A percentile compares a stretch with the other conserved stretches of the same genome.
Conservation (phyloP, 306 rosid genomes). For the Fragaria nilgerrensis region DNA sequence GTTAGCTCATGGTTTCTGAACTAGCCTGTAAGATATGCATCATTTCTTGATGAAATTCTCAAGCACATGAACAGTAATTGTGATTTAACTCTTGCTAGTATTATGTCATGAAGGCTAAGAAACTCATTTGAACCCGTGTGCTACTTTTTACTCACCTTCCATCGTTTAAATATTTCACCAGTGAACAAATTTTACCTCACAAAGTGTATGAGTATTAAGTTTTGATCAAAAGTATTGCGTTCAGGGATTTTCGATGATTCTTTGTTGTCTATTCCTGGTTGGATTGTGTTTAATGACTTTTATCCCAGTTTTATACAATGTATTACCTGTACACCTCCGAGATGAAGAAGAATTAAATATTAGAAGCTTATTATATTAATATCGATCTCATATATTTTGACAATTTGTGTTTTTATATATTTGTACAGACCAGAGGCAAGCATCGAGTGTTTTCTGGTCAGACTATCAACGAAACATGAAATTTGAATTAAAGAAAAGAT, state of each 20-base stretch:
- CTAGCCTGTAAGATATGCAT: slow-evolving; percentile 18
- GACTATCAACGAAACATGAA: slow-evolving; percentile 52
- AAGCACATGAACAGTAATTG: background rate
- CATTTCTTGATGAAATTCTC: background rate
- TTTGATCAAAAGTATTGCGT: background rate
- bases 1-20: slow-evolving; percentile 13
- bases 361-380: background rate
- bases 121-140: background rate
- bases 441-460: slow-evolving; percentile 26
- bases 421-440: slow-evolving; percentile 37
- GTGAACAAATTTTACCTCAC: background rate
- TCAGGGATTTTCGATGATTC: background rate
- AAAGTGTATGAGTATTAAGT: background rate
- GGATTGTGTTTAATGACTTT: background rate
- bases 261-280: background rate
- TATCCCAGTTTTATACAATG: background rate
- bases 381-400: background rate
- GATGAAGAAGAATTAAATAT: background rate
- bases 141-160: background rate
- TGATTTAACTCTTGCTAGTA: background rate
- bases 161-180: background rate
- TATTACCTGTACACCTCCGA: background rate
- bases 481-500: slow-evolving; percentile 67
- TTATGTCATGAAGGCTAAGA: background rate
- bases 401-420: slow-evolving; percentile 5